Evolutionary conservation across 2,329 filamentous ascomycete species (phyloP).

Genomic region (Cladobotryum mycophilum): DNA sequence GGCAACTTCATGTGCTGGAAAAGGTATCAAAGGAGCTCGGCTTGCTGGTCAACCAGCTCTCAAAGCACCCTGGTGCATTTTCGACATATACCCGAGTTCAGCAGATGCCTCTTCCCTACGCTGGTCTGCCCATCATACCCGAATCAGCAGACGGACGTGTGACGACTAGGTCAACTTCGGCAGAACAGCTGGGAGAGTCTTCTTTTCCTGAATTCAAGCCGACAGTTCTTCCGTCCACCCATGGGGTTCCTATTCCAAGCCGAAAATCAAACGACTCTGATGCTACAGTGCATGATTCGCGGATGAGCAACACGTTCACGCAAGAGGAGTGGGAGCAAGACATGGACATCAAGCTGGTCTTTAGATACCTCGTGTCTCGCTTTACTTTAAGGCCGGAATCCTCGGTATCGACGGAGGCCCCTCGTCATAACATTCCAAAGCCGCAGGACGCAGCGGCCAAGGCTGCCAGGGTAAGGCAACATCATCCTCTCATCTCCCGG

Average conservation of each 20-base stretch:
- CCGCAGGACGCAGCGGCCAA: slow-evolving; percentile 65
- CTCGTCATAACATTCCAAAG: slow-evolving; percentile 32
- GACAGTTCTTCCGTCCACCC: slow-evolving; percentile 34
- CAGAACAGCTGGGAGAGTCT: slow-evolving; percentile 18
- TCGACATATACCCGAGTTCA: slow-evolving; percentile 67
- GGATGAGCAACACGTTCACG: slow-evolving; percentile 38
- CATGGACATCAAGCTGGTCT: slow-evolving; percentile 84
- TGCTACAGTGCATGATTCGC: slow-evolving; percentile 20
- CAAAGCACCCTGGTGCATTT: slow-evolving; percentile 78
- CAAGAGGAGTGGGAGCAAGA: slow-evolving; percentile 92
- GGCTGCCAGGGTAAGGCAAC: slow-evolving; percentile 76
- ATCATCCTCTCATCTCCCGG: slow-evolving; percentile 75
- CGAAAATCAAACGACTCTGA: slow-evolving; percentile 17
- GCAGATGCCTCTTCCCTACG: slow-evolving; percentile 64
- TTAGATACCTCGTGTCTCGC: slow-evolving; percentile 74
- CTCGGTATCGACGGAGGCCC: neutral
- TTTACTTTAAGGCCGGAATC: slow-evolving; percentile 51
- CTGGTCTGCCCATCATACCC: slow-evolving; percentile 63
- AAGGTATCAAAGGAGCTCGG: slow-evolving; percentile 83
- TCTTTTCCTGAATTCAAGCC: slow-evolving; percentile 40
- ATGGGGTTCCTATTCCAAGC: slow-evolving; percentile 32
- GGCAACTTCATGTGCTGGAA: slow-evolving; percentile 75
- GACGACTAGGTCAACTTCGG: slow-evolving; percentile 19
- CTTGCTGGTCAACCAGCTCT: slow-evolving; percentile 72
- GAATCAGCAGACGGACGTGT: slow-evolving; percentile 38